Evolutionary conservation across 495 filamentous ascomycete genomes (phyloP), one percentile per base, ranked within the genome.

Genomic region (Neurospora tetrasperma): DNA sequence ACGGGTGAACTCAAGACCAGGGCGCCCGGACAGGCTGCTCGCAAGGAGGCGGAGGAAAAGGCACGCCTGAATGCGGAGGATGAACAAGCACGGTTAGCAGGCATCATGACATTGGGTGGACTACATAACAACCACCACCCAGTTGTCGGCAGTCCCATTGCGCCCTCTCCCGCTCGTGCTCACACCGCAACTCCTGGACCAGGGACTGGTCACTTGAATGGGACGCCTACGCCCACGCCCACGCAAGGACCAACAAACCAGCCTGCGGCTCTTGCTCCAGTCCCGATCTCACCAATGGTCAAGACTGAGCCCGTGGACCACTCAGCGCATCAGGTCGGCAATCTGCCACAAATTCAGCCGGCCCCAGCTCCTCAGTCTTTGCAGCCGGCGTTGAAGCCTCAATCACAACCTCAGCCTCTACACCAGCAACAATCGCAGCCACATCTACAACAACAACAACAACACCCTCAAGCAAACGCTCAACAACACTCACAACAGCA

Each of bases 1-100:
- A 98, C 94, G 0, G 94, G 94, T 14, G 95, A 98, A 79, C 83
- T 98, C 72, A 97, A 97, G 81, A 97, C 94, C 3, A 85, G 95
- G n/a, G 94, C 92, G 0, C 93, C 93, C 1, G 89, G 86, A 31
- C 92, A 94, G 79, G 92, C 92, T 66, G 92, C 91, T 7, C 91
- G 92, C 72, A 91, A 92, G 38, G 92, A 94, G 79, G 92, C 91
- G 4, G 90, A 92, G 73, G 91, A 92, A 76, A 86, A 89, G 59
- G 88, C 89, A 59, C 88, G 88, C 73, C 84, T 89, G 74, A 88
- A 89, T 73, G 85, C 86, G 43, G 89, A 90, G 69, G 92, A 93
- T 73, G 90, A 93, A 71, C 88, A 89, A 75, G 90, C 90, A 5
- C 89, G 89, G 72, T 84, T 92, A n/a, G 86, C 93, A 72, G 89